Base-by-base conservation (phyloP, 108 stramenopile genomes). In the Epipyxis sp. region DNA sequence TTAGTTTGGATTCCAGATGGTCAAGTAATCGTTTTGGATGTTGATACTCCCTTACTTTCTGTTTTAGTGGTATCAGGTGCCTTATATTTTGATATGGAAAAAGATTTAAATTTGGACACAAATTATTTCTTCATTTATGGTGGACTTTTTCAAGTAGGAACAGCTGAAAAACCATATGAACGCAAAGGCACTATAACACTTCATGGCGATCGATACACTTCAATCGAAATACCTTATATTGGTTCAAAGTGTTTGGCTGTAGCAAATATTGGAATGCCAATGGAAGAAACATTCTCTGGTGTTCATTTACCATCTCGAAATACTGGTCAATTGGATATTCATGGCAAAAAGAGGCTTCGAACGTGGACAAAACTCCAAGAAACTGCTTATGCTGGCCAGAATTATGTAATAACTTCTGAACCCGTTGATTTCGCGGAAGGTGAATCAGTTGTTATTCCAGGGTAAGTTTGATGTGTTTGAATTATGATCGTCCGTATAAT, bases 21-120 rank as follows among this genome's bases (percentile, higher is more conserved):
- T 10, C 84, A 84, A 54, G 62, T 72, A 32, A 57, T 84, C 1
- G 65, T 84, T 16, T 77, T 84, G 59, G 84, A 84, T 59, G 69
- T 20, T 37, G 65, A 68, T 20, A 68, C 39, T 16, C 65, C 71
- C 44, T 10, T 32, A 30, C 59, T 83, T 3, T 41, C 44, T 41
- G 27, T 84, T 3, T 1, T 84, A 29, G 43, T 84, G 20, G 40
- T 84, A 27, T 41, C 80, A 35, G 83, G 83, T 27, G 78, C 68
- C 39, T 50, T 84, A 40, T 69, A 81, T 43, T 84, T 80, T 41
- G 76, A 79, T 34, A 45, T 3, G 29, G 59, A 30, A 42, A 67
- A 25, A 16, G 78, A 59, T 29, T 57, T 84, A 27, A 39, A 40
- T 0, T 41, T 84, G 59, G 59, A 84, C 69, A 32, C 76, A 20